Evolutionary conservation across 1,284 basidiomycete species (phyloP).

Genomic region (Cryptococcus sp.): DNA sequence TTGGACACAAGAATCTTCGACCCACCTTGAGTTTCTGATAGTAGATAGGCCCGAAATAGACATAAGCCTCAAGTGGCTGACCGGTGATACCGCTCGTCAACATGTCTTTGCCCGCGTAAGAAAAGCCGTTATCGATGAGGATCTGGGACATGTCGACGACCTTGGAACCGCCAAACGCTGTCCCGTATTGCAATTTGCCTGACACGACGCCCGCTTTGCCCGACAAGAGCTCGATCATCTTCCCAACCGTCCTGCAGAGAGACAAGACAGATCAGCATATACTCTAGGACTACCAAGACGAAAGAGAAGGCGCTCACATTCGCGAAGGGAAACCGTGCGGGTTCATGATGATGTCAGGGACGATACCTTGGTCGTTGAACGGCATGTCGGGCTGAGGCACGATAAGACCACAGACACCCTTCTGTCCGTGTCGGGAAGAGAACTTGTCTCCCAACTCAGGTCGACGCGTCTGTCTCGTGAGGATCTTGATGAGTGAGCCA

Average conservation of each 20-base stretch:
- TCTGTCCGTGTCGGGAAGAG: conserved; percentile 96
- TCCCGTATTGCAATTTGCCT: conserved; percentile 58
- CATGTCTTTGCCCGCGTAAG: conserved; percentile 97
- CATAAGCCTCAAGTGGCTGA: conserved; percentile 92
- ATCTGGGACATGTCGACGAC: conserved; percentile 99
- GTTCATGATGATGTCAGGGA: conserved; percentile 99
- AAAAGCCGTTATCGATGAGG: conserved; percentile 92
- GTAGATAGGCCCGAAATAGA: conserved; percentile 98
- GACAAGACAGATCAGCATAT: conserved; percentile 2
- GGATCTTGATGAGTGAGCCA: conserved; percentile 97
- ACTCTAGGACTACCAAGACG: not conserved
- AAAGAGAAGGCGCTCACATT: conserved; percentile 61
- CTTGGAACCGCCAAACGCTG: conserved; percentile 97
- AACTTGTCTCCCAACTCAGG: conserved; percentile 99
- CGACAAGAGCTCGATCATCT: conserved; percentile 98
- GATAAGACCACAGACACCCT: conserved; percentile 97
- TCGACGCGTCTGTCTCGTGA: conserved; percentile 93
- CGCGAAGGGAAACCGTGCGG: conserved; percentile 99
- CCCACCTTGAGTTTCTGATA: conserved; percentile 68
- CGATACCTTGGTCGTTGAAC: conserved; percentile 96
- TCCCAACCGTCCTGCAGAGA: conserved; percentile 75
- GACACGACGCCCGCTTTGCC: conserved; percentile 68
- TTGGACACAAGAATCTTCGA: not conserved
- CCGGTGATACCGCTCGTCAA: conserved; percentile 97
- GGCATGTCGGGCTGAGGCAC: conserved; percentile 99